A percentile compares a stretch with the other conserved stretches of the same genome.
Conservation (phyloP, 129 eudicot genomes). For the Kitagawia praeruptora region DNA sequence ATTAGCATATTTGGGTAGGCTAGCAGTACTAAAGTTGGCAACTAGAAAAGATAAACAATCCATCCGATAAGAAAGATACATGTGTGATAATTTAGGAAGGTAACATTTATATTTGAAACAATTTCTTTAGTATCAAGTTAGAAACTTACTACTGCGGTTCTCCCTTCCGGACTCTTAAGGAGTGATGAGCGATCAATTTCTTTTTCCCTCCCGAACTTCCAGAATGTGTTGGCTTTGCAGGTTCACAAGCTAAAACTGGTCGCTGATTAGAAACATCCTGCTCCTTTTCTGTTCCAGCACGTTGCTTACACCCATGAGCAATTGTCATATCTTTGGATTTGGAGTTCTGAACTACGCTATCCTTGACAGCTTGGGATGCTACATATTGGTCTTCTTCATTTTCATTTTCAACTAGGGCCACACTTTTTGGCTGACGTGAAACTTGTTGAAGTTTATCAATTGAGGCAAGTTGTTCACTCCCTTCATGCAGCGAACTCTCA, state of each 20-base stretch:
- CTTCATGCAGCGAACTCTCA: background rate
- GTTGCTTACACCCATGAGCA: conserved; percentile 7
- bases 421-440: background rate
- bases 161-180: conserved; percentile 28
- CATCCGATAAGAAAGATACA: background rate
- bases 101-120: background rate
- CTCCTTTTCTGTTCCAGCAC: conserved; percentile 13
- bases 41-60: background rate
- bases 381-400: background rate
- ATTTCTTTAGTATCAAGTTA: background rate
- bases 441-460: background rate
- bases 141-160: conserved; percentile 39
- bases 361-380: background rate
- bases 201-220: conserved; percentile 25
- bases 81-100: background rate
- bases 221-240: conserved; percentile 14
- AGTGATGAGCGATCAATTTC: conserved; percentile 5
- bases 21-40: background rate
- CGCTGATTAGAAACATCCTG: conserved; percentile 4
- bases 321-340: background rate
- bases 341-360: conserved; percentile 12
- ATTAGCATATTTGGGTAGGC: background rate
- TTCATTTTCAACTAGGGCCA: background rate
- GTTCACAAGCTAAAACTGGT: conserved; percentile 16
- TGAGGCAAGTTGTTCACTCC: background rate